Percentiles rank a stretch among this genome's conserved stretches.
These are phyloP conservation scores for Solanum tarapatanum DNA, from an alignment of 257 asterid genomes.

Conservation along the genomic window DNA sequence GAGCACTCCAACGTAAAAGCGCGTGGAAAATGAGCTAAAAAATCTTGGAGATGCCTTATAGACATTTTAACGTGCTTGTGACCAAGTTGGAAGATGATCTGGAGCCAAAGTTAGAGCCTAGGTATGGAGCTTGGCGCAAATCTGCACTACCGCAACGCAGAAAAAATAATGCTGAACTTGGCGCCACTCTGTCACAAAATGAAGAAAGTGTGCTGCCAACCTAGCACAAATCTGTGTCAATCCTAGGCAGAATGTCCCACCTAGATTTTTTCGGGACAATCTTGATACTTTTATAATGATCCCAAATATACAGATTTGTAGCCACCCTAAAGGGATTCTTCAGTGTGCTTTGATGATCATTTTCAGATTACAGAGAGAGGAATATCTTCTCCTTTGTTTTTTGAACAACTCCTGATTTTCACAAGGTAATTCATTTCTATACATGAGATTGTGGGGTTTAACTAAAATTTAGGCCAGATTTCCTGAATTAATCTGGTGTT, in stretches of 20 bases:
- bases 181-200: background rate
- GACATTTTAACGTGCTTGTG: background rate
- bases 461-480: background rate
- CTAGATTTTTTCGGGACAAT: background rate
- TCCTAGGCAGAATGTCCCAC: background rate
- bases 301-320: background rate
- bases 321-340: background rate
- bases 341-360: background rate
- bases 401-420: background rate
- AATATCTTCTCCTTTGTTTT: background rate
- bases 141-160: background rate
- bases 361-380: background rate
- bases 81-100: background rate
- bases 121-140: background rate
- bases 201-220: background rate
- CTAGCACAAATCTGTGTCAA: background rate
- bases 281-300: background rate
- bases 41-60: background rate
- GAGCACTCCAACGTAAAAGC: background rate
- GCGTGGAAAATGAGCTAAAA: background rate
- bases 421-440: background rate
- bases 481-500: background rate
- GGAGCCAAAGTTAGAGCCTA: background rate
- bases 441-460: background rate
- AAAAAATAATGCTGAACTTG: background rate